Percentiles rank a stretch among this genome's conserved stretches.
These are phyloP conservation scores for Microbotryum scabiosae DNA, from an alignment of 1,284 basidiomycete genomes.

Conservation along the genomic window DNA sequence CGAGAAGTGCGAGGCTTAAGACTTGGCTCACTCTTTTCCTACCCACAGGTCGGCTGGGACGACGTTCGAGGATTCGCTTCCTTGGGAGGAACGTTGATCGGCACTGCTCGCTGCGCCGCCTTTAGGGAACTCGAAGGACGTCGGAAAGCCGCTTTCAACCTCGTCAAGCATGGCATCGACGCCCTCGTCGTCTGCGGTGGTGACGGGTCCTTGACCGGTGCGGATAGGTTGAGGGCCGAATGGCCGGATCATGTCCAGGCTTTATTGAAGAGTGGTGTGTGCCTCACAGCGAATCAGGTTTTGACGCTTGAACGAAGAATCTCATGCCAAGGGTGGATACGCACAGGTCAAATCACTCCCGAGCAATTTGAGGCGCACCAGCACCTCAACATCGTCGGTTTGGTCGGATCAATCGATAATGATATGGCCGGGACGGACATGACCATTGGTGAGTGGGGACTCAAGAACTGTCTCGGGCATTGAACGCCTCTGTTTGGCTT, in stretches of 20 bases:
- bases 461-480: neutral
- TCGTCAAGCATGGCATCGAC: constrained; percentile 93
- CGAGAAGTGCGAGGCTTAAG: too few species aligned
- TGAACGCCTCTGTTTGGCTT: neutral
- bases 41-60: constrained; percentile 74
- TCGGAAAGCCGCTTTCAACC: constrained; percentile 73
- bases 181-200: constrained; percentile 94
- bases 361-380: constrained; percentile 62
- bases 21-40: too few species aligned
- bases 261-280: constrained; percentile 54
- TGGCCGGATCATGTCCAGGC: constrained; percentile 77
- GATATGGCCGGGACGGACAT: constrained; percentile 97
- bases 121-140: constrained; percentile 86
- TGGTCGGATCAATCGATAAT: constrained; percentile 97
- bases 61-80: constrained; percentile 89
- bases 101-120: constrained; percentile 79
- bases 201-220: constrained; percentile 91
- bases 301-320: neutral
- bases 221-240: constrained; percentile 85
- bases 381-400: constrained; percentile 89
- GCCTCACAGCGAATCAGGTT: neutral
- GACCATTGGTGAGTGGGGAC: constrained; percentile 57
- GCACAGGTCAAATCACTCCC: constrained; percentile 57
- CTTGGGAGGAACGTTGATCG: constrained; percentile 90
- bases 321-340: neutral